Evolutionary conservation across 805 yeast species (phyloP).

Genomic region (Aciculoconidium aculeatum): DNA sequence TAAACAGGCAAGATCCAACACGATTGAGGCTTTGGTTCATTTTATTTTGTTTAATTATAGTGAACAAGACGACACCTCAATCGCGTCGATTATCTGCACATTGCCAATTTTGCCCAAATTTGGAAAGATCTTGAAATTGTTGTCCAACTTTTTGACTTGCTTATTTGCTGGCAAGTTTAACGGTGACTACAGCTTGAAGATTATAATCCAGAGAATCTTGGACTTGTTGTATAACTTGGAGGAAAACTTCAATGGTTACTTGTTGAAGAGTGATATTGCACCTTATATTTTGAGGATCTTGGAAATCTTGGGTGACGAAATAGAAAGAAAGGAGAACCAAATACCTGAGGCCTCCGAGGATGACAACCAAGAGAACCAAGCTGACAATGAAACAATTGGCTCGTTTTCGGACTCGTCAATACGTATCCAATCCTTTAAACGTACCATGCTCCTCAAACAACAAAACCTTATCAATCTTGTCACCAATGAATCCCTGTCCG

Average conservation of each 20-base stretch:
- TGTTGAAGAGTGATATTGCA: slow-evolving; percentile 57
- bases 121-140: slow-evolving; percentile 20
- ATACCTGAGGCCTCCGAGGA: slow-evolving; percentile 3
- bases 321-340: not conserved
- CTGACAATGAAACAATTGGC: no score
- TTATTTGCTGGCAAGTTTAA: slow-evolving; percentile 21
- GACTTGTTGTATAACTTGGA: slow-evolving; percentile 51
- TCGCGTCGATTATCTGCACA: slow-evolving; percentile 15
- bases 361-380: no score
- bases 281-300: slow-evolving; percentile 53
- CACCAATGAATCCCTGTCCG: slow-evolving; percentile 8
- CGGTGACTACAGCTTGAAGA: slow-evolving; percentile 13
- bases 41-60: slow-evolving; percentile 41
- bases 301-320: slow-evolving; percentile 27
- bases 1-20: slow-evolving; percentile 2
- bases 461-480: slow-evolving; percentile 26
- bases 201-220: slow-evolving; percentile 46
- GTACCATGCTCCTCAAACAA: slow-evolving; percentile 47
- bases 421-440: slow-evolving; percentile 50
- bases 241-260: slow-evolving; percentile 60
- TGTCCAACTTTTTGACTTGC: slow-evolving; percentile 12
- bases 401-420: slow-evolving; percentile 10
- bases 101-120: slow-evolving; percentile 34
- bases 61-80: slow-evolving; percentile 9
- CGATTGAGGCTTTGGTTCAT: slow-evolving; percentile 74